Base-by-base conservation (phyloP, 108 stramenopile genomes). In the Aurantiochytrium sp. region DNA sequence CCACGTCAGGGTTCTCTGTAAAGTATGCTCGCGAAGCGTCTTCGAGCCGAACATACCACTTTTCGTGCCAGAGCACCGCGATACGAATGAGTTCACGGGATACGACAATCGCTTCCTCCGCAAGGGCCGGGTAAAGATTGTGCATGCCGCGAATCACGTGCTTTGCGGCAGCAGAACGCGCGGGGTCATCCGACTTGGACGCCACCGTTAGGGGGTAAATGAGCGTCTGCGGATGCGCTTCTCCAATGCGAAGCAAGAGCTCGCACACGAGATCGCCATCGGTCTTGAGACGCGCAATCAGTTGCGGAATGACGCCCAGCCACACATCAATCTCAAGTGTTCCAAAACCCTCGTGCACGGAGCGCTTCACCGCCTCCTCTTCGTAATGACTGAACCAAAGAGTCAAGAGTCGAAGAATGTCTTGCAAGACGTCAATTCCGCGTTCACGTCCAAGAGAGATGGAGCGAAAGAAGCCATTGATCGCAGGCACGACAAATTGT, bases 1-100 rank as follows among this genome's bases (percentile, higher is more conserved):
- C 91, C n/a, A 97, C 94, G 91, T 99, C 96, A 6, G 49, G 76
- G 19, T 97, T 97, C 90, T 98, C 97, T 64, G 95, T 96, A 88
- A 96, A 98, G 90, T 96, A 97, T 6, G 96, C 92, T 12, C 96
- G 91, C 25, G 95, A 95, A 0, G 99, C 98, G 89, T 99, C 98
- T 89, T 99, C 98, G 12, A 99, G 93, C 5, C 96, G 97, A 89
- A 96, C 96, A 60, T 98, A 98, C 99, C 99, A 99, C 57, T 96
- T 92, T 91, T 99, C 99, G n/a, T 97, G 92, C 98, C 98, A 99
- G 44, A 98, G 93, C 58, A 99, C 98, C 58, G 98, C 98, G 25
- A 99, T 97, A 21, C 98, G 95, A 60, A 99, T 98, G 19, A 99
- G 94, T 90, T 99, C 98, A 6, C 95, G 93, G 44, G 97, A 97